Base-by-base conservation (phyloP, 176 grass and related monocot genomes). In the Musa acuminata region DNA sequence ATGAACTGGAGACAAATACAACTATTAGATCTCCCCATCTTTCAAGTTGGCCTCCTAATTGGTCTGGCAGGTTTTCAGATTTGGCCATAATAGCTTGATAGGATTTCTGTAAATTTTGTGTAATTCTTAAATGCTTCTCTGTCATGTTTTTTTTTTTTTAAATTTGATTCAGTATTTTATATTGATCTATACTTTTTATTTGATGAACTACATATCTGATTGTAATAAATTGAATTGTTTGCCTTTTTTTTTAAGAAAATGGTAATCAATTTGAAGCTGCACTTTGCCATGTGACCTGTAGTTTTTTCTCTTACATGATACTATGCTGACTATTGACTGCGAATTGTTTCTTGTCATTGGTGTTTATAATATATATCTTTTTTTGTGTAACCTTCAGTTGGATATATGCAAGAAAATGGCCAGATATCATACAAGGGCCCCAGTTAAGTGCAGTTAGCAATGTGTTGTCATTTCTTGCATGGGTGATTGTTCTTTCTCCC, bases 381-480 rank as follows among this genome's bases (percentile, higher is more conserved):
- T 83, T 78, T 64, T 16, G 2, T 83, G 79, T 84, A 81, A 75
- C 73, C 72, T 60, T 76, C 84, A 99, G 96, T 87, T 99, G 96
- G 96, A 91, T 99, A 91, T 99, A 94, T 82, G 96, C 96, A 89
- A 99, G 96, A 82, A 95, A 99, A 95, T 99, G 96, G 96, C 96
- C 96, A 69, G 57, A 78, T 63, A 91, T 89, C 72, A 82, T 87
- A 72, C 96, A 91, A 78, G 95, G 95, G 72, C 81, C 60, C 77
- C 91, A 93, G 75, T 71, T 94, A 85, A 87, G 90, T 78, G 80
- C 87, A 62, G 60, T 94, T 22, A 89, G 86, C 82, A 87, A 75
- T 58, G 51, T 91, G 80, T 84, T 99, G 48, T 90, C 83, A 74
- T 74, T 94, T 74, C 26, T 85, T 77, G 90, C 88, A 76, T 99